These are phyloP conservation scores for Pseudonitzschia multiseries DNA, from an alignment of 108 stramenopile genomes.

Conservation along the genomic window DNA sequence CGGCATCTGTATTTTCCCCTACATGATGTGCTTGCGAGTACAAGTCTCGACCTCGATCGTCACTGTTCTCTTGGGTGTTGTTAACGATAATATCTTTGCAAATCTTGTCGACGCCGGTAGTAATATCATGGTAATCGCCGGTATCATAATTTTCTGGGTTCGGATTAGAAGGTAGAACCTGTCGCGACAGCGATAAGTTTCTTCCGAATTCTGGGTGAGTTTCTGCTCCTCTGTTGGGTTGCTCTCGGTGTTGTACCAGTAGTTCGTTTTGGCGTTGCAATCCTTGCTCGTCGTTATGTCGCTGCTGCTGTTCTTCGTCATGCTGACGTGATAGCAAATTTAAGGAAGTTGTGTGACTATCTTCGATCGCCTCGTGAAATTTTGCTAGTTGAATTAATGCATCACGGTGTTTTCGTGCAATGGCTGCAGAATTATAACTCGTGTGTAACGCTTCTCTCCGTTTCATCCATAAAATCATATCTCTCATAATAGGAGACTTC, in stretches of 20 bases:
- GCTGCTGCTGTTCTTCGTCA: neutral
- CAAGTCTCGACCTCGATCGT: neutral
- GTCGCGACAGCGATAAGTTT: neutral
- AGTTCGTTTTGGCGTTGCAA: neutral
- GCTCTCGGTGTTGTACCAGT: neutral
- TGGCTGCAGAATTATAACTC: neutral
- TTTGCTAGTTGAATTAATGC: constrained; percentile 4
- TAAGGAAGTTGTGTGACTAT: neutral
- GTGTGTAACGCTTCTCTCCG: neutral
- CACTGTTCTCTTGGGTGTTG: neutral
- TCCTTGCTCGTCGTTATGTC: neutral
- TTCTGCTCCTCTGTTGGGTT: neutral
- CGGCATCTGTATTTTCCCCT: neutral
- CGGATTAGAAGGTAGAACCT: neutral
- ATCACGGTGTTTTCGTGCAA: neutral
- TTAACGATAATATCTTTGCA: neutral
- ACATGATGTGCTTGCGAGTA: neutral
- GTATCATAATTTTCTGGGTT: neutral
- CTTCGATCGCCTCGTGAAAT: constrained; percentile 8
- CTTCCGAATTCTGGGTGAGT: neutral
- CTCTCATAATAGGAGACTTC: neutral
- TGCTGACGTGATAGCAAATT: neutral
- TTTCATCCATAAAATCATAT: constrained; percentile 11
- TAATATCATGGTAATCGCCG: neutral
- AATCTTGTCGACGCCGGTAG: neutral